Conservation (phyloP, 2,329 filamentous ascomycete genomes). For the Diaporthe ilicicola region DNA sequence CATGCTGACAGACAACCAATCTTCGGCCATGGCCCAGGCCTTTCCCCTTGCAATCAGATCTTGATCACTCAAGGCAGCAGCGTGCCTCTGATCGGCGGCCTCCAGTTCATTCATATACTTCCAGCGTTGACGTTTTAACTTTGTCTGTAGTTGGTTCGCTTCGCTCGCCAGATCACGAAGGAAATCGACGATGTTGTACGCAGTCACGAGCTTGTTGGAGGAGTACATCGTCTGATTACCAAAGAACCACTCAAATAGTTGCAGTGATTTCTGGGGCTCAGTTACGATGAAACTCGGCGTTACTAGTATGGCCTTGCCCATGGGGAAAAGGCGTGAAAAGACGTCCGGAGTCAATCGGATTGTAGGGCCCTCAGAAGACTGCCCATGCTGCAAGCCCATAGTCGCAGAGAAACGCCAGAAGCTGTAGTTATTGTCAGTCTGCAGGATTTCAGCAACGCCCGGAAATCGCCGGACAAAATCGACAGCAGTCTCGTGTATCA, state of each 20-base stretch:
- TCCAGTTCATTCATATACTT: slow-evolving; percentile 16
- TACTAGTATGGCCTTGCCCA: slow-evolving; percentile 54
- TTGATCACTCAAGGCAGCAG: slow-evolving; percentile 25
- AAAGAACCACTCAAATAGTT: slow-evolving; percentile 53
- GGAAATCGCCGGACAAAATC: slow-evolving; percentile 51
- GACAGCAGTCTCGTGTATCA: slow-evolving; percentile 55
- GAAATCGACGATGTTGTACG: slow-evolving; percentile 46
- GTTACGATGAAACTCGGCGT: slow-evolving; percentile 60
- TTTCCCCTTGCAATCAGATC: slow-evolving; percentile 28
- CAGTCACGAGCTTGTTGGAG: slow-evolving; percentile 46
- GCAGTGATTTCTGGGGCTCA: slow-evolving; percentile 49
- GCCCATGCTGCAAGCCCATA: slow-evolving; percentile 39
- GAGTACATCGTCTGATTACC: slow-evolving; percentile 35
- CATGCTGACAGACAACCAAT: slow-evolving; percentile 13
- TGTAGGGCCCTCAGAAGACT: slow-evolving; percentile 39
- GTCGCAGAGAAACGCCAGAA: slow-evolving; percentile 54
- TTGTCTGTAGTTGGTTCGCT: slow-evolving; percentile 39
- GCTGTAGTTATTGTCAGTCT: slow-evolving; percentile 36
- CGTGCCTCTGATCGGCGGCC: slow-evolving; percentile 16
- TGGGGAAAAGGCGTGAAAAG: slow-evolving; percentile 51
- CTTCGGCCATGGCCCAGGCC: slow-evolving; percentile 5
- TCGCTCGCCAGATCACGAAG: slow-evolving; percentile 46
- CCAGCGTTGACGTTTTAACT: slow-evolving; percentile 30
- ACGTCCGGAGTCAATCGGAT: background rate
- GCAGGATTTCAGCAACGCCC: slow-evolving; percentile 45